Percentiles rank a stretch among this genome's conserved stretches.
These are phyloP conservation scores for Colletotrichum sp. DNA, from an alignment of 2,329 filamentous ascomycete genomes.

Conservation along the genomic window DNA sequence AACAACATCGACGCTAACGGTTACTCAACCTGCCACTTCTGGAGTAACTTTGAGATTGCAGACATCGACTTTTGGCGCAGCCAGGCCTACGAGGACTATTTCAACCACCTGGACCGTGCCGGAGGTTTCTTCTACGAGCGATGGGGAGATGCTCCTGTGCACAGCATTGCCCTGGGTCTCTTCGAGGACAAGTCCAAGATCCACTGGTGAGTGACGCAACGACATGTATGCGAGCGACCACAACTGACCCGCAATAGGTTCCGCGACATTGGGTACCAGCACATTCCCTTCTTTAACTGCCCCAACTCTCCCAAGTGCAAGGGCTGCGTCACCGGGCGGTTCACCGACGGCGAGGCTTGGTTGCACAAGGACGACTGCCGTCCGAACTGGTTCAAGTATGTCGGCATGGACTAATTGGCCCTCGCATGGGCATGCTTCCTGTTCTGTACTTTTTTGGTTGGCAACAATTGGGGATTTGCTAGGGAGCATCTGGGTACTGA, in stretches of 20 bases:
- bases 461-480: conserved; percentile 14
- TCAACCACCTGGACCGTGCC: conserved; percentile 90
- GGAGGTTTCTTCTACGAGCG: conserved; percentile 99
- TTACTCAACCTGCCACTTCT: conserved; percentile 98
- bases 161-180: conserved; percentile 89
- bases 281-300: conserved; percentile 98
- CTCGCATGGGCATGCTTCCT: not conserved
- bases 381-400: conserved; percentile 96
- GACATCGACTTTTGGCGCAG: conserved; percentile 94
- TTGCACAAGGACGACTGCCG: conserved; percentile 91
- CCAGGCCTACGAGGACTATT: conserved; percentile 91
- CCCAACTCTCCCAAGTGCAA: conserved; percentile 94
- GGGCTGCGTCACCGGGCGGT: conserved; percentile 83
- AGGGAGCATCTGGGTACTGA: conserved; percentile 16
- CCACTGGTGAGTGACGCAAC: conserved; percentile 76
- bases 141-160: conserved; percentile 97
- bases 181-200: conserved; percentile 92
- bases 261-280: conserved; percentile 98
- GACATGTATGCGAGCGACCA: not conserved
- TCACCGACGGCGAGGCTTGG: conserved; percentile 88
- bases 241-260: conserved; percentile 69
- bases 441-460: conserved; percentile 17
- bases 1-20: conserved; percentile 85
- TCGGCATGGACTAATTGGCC: conserved; percentile 71
- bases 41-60: conserved; percentile 98